phyloP scores from a whole-genome alignment of 768 basidiomycete species.

The Boletellus ananas region DNA sequence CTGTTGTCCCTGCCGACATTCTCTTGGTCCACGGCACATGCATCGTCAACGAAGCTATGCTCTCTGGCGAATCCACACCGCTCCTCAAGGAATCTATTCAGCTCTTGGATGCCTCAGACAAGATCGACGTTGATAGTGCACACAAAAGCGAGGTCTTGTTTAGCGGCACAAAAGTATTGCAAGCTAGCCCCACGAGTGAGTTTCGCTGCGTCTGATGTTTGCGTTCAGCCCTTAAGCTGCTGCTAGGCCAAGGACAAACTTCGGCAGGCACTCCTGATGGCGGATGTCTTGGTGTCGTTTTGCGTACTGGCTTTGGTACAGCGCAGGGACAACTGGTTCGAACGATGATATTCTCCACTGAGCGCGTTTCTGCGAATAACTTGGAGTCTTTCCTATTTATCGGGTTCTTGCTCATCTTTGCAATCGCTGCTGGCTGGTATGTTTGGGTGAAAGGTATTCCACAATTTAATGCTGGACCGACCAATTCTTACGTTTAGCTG shows the following conservation, averaged over 20 bases:
- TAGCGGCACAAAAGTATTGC: constrained; percentile 95
- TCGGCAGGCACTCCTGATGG: constrained; percentile 76
- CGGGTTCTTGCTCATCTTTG: constrained; percentile 95
- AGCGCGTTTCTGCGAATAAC: constrained; percentile 95
- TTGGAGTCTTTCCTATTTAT: constrained; percentile 95
- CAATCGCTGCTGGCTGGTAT: constrained; percentile 96
- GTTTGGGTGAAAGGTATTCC: constrained; percentile 90
- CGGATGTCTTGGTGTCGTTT: constrained; percentile 88
- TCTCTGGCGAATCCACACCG: constrained; percentile 97
- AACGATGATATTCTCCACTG: constrained; percentile 99
- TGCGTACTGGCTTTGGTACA: constrained; percentile 96
- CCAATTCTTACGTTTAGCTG: constrained; percentile 5
- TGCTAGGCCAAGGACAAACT: constrained; percentile 30
- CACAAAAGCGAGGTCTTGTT: constrained; percentile 91
- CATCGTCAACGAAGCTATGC: constrained; percentile 99
- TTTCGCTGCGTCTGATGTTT: not conserved
- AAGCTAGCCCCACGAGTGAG: constrained; percentile 54
- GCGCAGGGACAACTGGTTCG: constrained; percentile 95
- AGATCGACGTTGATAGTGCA: constrained; percentile 76
- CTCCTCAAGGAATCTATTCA: constrained; percentile 94
- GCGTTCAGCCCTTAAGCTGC: not conserved
- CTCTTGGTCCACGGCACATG: constrained; percentile 88
- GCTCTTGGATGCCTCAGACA: constrained; percentile 68
- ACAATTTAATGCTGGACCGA: not conserved
- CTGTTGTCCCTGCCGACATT: constrained; percentile 89